Percentiles rank a stretch among this genome's conserved stretches.
phyloP scores from a whole-genome alignment of 2,329 filamentous ascomycete species.

The Curvularia sp. region DNA sequence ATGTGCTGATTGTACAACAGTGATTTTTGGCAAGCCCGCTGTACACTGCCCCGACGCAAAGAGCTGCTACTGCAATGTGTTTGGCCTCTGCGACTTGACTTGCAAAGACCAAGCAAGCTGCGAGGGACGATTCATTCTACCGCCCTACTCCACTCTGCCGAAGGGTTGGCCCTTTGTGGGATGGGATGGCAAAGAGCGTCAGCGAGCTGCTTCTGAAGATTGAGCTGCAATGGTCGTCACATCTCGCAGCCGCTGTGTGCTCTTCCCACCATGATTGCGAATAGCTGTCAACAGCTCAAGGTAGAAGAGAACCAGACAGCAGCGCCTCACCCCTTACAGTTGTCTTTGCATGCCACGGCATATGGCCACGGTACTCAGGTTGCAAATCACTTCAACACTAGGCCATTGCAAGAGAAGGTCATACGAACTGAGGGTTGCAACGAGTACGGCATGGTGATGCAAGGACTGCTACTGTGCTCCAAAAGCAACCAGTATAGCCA shows the following conservation, averaged over 20 bases:
- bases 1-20: constrained; percentile 35
- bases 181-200: constrained; percentile 55
- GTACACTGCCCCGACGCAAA: constrained; percentile 68
- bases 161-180: constrained; percentile 67
- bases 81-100: constrained; percentile 64
- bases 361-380: not conserved
- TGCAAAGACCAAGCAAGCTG: constrained; percentile 58
- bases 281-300: not conserved
- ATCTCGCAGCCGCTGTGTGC: not conserved
- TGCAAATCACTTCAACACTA: not conserved
- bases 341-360: not conserved
- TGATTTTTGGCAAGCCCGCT: constrained; percentile 49
- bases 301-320: not conserved
- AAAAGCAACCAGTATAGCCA: not conserved
- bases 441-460: not conserved
- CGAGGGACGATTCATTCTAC: constrained; percentile 65
- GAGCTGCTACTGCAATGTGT: constrained; percentile 72
- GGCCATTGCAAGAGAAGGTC: not conserved
- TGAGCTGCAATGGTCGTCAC: constrained; percentile 12
- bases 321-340: not conserved
- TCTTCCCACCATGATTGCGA: not conserved
- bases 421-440: not conserved
- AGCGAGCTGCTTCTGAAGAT: constrained; percentile 32
- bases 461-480: not conserved
- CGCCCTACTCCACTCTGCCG: constrained; percentile 65